Base-by-base conservation (phyloP, 345 rosid species). In the Populus davidiana region DNA sequence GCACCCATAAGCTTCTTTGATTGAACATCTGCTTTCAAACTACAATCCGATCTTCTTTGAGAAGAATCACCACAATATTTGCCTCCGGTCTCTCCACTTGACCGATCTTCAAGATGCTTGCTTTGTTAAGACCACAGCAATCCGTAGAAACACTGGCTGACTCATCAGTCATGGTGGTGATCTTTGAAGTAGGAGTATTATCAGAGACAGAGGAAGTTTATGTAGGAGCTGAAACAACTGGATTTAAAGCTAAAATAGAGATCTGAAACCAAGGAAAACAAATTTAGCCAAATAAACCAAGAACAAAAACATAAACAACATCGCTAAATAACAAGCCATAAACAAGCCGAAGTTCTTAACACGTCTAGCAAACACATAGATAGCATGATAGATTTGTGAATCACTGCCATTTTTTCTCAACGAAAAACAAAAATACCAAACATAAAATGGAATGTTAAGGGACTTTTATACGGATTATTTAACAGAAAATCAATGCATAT, bases 1-100 rank as follows among this genome's bases (percentile, higher is more conserved):
- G 77, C 75, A 59, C 85, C 83, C 21, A 86, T 68, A 73, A 86
- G 76, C 81, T 81, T 83, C 88, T 76, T 86, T 2, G 81, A 80
- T 18, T 54, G 75, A 54, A 66, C 8, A 21, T 83, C 83, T 33
- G 72, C 56, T 35, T 76, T 81, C 71, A 64, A 35, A 47, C 83
- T 76, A 79, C 81, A 18, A 14, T 23, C 72, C 62, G 81, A 59
- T 81, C 87, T 75, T 83, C 50, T 36, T 50, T 70, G 8, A 88
- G 85, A 68, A 79, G 77, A 71, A 50, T 43, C 33, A 50, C 77
- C 23, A 70, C 52, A 8, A 83, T 61, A 18, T 82, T 86, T 16
- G 72, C 70, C 63, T 84, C 89, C n/a, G 71, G 38, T 25, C 33
- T n/a, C 11, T 52, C 23, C 59, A 6, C 59, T 52, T 52, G 59